A percentile compares a stretch with the other conserved stretches of the same genome.
phyloP scores from a whole-genome alignment of 2,329 filamentous ascomycete genomes.

The Epicoccum sorghinum region DNA sequence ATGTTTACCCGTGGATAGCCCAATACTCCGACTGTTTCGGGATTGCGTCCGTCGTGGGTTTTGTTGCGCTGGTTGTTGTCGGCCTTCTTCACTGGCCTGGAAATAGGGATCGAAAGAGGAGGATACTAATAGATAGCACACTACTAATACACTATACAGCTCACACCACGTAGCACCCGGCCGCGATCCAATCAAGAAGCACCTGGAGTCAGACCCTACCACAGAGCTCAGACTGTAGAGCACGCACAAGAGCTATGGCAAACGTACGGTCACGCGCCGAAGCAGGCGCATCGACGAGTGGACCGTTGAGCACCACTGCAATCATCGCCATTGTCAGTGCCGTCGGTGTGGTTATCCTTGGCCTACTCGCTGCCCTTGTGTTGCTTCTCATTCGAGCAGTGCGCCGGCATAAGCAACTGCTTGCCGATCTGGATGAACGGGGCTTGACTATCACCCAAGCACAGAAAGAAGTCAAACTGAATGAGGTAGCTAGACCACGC shows the following conservation, averaged over 20 bases:
- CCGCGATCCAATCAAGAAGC: background rate
- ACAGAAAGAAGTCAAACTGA: slow-evolving; percentile 23
- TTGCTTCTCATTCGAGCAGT: slow-evolving; percentile 36
- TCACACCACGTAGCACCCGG: background rate
- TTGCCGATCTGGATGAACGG: slow-evolving; percentile 43
- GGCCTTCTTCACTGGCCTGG: slow-evolving; percentile 6
- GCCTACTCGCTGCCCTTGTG: slow-evolving; percentile 30
- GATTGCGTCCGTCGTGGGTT: slow-evolving; percentile 22
- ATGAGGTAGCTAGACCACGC: slow-evolving; percentile 35
- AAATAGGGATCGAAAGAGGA: slow-evolving; percentile 22
- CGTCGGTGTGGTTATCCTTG: slow-evolving; percentile 34
- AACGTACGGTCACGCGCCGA: slow-evolving; percentile 16
- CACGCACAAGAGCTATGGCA: slow-evolving; percentile 12
- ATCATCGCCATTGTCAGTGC: slow-evolving; percentile 33
- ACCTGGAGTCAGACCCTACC: background rate
- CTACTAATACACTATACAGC: slow-evolving; percentile 4
- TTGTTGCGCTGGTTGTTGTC: slow-evolving; percentile 27
- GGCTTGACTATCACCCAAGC: slow-evolving; percentile 35
- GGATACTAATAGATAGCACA: slow-evolving; percentile 15
- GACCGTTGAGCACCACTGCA: slow-evolving; percentile 31
- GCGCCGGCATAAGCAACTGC: slow-evolving; percentile 36
- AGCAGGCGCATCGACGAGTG: slow-evolving; percentile 11
- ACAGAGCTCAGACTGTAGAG: background rate
- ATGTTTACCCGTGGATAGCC: slow-evolving; percentile 34
- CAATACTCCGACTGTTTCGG: slow-evolving; percentile 19